These are phyloP conservation scores for Lenzites betulinus DNA, from an alignment of 768 basidiomycete species.

Conservation along the genomic window DNA sequence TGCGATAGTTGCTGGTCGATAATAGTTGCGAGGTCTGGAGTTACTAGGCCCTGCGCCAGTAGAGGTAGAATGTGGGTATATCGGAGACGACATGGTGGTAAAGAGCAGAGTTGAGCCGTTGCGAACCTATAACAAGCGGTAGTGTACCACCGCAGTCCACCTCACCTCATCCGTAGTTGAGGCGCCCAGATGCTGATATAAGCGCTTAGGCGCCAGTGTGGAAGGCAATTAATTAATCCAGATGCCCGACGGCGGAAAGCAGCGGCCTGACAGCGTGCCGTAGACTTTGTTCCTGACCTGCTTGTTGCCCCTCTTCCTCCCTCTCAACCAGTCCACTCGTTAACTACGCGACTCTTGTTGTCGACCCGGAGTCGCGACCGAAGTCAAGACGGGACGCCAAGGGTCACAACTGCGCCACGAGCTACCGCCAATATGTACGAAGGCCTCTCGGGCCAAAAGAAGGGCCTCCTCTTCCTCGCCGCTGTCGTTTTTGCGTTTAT, in stretches of 20 bases:
- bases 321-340: slow-evolving; percentile 16
- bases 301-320: not conserved
- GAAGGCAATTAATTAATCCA: not conserved
- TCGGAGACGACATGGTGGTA: slow-evolving; percentile 26
- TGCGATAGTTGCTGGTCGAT: slow-evolving; percentile 60
- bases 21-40: not conserved
- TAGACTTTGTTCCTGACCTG: slow-evolving; percentile 3
- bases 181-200: not conserved
- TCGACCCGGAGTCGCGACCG: slow-evolving; percentile 9
- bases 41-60: slow-evolving; percentile 10
- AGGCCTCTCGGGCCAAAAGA: slow-evolving; percentile 27
- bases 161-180: not conserved
- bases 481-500: slow-evolving; percentile 33
- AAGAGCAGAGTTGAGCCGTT: slow-evolving; percentile 1
- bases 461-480: slow-evolving; percentile 31
- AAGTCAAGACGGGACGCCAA: not conserved
- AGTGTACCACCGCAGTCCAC: slow-evolving; percentile 18
- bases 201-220: not conserved
- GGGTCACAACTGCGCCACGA: not conserved
- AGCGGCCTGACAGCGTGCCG: slow-evolving; percentile 5
- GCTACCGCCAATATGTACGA: slow-evolving; percentile 25
- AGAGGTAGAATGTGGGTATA: slow-evolving; percentile 18
- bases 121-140: too few species aligned
- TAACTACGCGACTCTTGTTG: not conserved
- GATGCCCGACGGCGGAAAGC: not conserved